These are phyloP conservation scores for Oropetium thomaeum DNA, from an alignment of 176 grass and related monocot species.

Conservation along the genomic window DNA sequence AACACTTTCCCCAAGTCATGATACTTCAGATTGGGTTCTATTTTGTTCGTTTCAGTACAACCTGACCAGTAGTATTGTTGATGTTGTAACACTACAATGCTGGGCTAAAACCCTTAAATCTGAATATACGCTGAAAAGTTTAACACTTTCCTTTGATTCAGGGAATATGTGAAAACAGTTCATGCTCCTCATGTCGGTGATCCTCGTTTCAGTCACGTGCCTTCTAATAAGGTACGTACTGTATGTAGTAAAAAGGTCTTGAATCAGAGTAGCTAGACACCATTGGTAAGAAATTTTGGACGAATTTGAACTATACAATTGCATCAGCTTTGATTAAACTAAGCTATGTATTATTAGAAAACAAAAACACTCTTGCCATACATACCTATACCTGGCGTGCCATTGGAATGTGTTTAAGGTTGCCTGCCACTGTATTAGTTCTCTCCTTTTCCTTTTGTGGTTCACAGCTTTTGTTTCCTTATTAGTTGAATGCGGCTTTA, in stretches of 20 bases:
- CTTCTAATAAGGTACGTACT: slow-evolving; percentile 71
- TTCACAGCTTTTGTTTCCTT: background rate
- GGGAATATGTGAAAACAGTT: slow-evolving; percentile 42
- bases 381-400: background rate
- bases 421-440: background rate
- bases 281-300: background rate
- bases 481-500: background rate
- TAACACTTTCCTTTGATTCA: slow-evolving; percentile 31
- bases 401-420: background rate
- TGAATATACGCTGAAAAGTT: background rate
- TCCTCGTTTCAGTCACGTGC: slow-evolving; percentile 59
- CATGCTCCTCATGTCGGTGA: slow-evolving; percentile 34
- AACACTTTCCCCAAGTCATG: background rate
- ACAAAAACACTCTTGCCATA: background rate
- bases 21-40: background rate
- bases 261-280: background rate
- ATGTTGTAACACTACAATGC: background rate
- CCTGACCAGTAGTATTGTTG: background rate
- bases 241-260: slow-evolving; percentile 33
- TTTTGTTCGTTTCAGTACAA: background rate
- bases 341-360: background rate
- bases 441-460: background rate
- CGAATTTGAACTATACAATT: background rate
- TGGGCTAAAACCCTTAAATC: background rate
- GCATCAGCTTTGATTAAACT: slow-evolving; percentile 6